These are phyloP conservation scores for Sarcocystis neurona DNA, from an alignment of 169 alveolate species.

Conservation along the genomic window DNA sequence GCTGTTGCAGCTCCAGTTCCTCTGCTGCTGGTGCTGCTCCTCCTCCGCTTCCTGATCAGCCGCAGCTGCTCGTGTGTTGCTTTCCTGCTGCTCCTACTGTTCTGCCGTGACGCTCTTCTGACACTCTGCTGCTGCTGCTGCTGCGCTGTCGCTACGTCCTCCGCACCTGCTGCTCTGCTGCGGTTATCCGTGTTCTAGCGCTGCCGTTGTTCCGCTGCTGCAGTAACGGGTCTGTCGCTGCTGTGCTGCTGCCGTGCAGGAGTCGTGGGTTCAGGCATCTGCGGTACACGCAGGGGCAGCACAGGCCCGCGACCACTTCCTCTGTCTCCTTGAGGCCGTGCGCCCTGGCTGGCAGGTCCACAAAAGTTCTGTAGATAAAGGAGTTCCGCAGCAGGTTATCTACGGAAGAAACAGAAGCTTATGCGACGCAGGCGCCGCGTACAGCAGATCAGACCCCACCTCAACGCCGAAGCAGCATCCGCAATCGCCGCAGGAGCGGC, in stretches of 20 bases:
- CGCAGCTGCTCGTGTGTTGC: neutral
- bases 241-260: neutral
- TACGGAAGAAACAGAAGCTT: too few relatives aligned
- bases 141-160: neutral
- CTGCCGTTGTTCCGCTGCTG: neutral
- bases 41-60: too few relatives aligned
- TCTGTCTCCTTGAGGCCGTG: constrained; percentile 1
- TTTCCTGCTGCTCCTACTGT: neutral
- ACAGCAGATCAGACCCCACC: too few relatives aligned
- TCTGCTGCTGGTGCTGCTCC: too few relatives aligned
- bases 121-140: neutral
- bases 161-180: neutral
- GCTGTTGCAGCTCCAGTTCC: too few relatives aligned
- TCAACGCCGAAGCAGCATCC: too few relatives aligned
- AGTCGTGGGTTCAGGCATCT: constrained; percentile 3
- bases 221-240: too few relatives aligned
- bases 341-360: neutral
- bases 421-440: too few relatives aligned
- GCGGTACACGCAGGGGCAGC: neutral
- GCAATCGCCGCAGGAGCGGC: too few relatives aligned
- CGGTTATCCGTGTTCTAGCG: neutral
- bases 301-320: neutral
- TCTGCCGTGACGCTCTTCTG: neutral
- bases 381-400: too few relatives aligned
- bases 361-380: too few relatives aligned